A percentile compares a stretch with the other conserved stretches of the same genome.
Conservation (phyloP, 768 basidiomycete genomes). For the Lactarius pseudohatsudake region DNA sequence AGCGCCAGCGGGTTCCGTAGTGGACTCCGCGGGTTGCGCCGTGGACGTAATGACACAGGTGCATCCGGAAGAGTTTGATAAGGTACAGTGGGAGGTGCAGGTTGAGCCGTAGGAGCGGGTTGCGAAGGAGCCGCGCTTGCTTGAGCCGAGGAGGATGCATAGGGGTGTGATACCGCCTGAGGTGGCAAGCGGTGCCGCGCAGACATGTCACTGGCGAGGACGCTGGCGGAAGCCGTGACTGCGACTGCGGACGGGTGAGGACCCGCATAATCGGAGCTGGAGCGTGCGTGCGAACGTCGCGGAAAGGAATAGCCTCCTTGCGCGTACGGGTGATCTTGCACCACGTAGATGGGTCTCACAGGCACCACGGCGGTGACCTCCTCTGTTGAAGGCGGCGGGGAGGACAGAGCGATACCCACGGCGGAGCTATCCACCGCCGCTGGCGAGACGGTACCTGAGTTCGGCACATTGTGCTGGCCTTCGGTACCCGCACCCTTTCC, state of each 20-base stretch:
- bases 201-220: slow-evolving; percentile 35
- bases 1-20: neutral
- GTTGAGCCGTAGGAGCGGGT: neutral
- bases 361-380: slow-evolving; percentile 30
- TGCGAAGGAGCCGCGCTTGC: slow-evolving; percentile 1
- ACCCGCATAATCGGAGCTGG: slow-evolving; percentile 41
- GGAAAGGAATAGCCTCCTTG: slow-evolving; percentile 28
- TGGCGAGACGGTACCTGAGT: slow-evolving; percentile 26
- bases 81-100: neutral
- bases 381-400: slow-evolving; percentile 33
- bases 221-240: slow-evolving; percentile 24
- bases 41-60: neutral
- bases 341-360: slow-evolving; percentile 30
- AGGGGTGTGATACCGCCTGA: slow-evolving; percentile 26
- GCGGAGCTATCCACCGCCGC: slow-evolving; percentile 30
- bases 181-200: slow-evolving; percentile 42
- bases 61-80: neutral
- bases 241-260: slow-evolving; percentile 41
- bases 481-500: slow-evolving; percentile 2
- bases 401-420: slow-evolving; percentile 48
- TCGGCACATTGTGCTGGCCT: neutral
- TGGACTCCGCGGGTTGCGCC: neutral
- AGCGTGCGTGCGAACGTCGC: slow-evolving; percentile 28
- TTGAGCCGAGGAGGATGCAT: slow-evolving; percentile 14
- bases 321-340: slow-evolving; percentile 42